These are phyloP conservation scores for Plectosphaerella cucumerina DNA, from an alignment of 2,329 filamentous ascomycete genomes.

Conservation along the genomic window DNA sequence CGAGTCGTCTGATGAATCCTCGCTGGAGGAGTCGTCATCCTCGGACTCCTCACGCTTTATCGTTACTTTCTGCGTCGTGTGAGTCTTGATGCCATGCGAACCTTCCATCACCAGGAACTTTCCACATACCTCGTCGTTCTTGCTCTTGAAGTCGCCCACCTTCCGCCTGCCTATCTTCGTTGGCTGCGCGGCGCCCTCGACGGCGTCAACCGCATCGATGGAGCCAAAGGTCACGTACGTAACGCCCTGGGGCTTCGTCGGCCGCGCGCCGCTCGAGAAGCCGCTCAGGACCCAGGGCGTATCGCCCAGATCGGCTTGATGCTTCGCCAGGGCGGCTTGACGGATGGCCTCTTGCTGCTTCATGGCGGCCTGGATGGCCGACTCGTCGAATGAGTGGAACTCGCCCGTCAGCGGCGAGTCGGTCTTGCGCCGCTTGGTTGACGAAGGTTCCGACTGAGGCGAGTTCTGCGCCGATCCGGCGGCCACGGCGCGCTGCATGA, in stretches of 20 bases:
- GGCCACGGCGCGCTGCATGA: conserved; percentile 85
- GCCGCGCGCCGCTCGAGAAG: conserved; percentile 11
- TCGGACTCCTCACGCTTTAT: conserved; percentile 7
- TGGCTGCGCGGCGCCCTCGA: conserved; percentile 22
- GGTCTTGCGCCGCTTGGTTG: conserved; percentile 60
- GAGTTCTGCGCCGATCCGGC: conserved; percentile 32
- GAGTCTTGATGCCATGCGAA: background rate
- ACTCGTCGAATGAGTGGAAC: conserved; percentile 48
- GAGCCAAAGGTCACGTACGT: conserved; percentile 54
- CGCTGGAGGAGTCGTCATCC: conserved; percentile 20
- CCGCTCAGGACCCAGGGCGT: conserved; percentile 72
- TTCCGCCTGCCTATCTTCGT: conserved; percentile 27
- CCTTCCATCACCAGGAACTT: too few species aligned
- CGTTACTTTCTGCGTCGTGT: conserved; percentile 14
- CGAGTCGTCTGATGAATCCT: conserved; percentile 17
- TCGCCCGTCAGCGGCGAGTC: conserved; percentile 26
- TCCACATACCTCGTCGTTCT: conserved; percentile 21
- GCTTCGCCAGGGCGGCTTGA: conserved; percentile 55
- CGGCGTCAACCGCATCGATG: conserved; percentile 33
- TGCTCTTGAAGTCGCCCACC: conserved; percentile 23
- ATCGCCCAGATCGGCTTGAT: conserved; percentile 60
- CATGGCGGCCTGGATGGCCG: conserved; percentile 58
- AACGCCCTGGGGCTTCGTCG: conserved; percentile 27
- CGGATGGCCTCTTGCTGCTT: conserved; percentile 64
- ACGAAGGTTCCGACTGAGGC: conserved; percentile 45